Evolutionary conservation across 495 filamentous ascomycete genomes (phyloP).

Genomic region (Neurospora sp.): DNA sequence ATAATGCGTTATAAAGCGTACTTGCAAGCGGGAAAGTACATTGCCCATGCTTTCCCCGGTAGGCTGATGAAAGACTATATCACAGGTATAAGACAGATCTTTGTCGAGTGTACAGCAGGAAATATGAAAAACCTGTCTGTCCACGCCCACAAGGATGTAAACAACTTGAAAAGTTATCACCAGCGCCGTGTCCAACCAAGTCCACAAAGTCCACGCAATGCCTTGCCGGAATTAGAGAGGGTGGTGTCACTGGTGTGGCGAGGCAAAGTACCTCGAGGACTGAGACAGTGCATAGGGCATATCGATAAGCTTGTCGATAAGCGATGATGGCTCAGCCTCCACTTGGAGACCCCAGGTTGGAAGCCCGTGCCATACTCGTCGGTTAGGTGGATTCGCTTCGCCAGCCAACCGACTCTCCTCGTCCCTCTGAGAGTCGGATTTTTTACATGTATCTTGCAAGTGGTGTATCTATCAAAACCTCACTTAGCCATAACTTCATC

Average conservation of each 20-base stretch:
- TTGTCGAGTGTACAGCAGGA: background rate
- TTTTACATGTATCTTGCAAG: too few species aligned
- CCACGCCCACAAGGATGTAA: background rate
- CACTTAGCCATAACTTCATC: too few species aligned
- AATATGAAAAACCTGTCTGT: background rate
- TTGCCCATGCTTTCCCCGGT: background rate
- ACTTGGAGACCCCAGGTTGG: background rate
- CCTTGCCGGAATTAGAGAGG: background rate
- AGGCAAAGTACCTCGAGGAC: background rate
- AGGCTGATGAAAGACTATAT: background rate
- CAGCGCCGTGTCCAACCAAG: background rate
- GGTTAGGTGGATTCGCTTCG: too few species aligned
- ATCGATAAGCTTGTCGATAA: background rate
- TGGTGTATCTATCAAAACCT: too few species aligned
- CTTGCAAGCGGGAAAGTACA: background rate
- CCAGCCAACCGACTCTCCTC: too few species aligned
- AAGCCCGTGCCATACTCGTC: background rate
- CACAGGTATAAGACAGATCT: too few species aligned
- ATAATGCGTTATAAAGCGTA: background rate
- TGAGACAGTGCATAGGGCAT: background rate
- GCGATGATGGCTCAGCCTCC: background rate
- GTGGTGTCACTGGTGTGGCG: background rate
- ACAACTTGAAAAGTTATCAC: background rate
- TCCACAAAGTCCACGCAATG: background rate
- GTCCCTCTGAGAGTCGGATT: too few species aligned